These are phyloP conservation scores for Carpinus viminea DNA, from an alignment of 306 rosid genomes.

Conservation along the genomic window DNA sequence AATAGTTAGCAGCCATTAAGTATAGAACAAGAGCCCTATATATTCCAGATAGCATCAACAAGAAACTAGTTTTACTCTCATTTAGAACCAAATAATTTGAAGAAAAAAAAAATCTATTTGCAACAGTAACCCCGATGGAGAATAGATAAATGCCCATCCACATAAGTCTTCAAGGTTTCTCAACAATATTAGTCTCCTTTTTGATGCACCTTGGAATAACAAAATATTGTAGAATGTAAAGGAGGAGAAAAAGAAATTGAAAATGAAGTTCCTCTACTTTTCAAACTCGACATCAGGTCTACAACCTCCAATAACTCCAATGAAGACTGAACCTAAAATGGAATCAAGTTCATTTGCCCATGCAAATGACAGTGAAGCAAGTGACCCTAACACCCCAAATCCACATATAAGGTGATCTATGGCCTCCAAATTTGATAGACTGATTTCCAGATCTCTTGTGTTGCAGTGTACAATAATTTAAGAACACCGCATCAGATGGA, in stretches of 20 bases:
- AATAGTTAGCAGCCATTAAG: slow-evolving; percentile 14
- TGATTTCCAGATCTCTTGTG: background rate
- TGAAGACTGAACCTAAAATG: background rate
- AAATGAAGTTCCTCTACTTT: background rate
- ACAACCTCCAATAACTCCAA: background rate
- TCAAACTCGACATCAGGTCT: background rate
- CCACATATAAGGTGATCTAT: background rate
- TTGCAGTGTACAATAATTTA: background rate
- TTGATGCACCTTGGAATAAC: slow-evolving; percentile 5
- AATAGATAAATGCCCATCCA: slow-evolving; percentile 1
- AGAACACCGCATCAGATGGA: background rate
- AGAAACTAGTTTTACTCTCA: background rate
- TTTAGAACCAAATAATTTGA: background rate
- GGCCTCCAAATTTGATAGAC: background rate
- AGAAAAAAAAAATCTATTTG: background rate
- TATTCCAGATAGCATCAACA: background rate
- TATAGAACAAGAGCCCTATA: slow-evolving; percentile 11
- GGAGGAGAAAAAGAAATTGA: background rate
- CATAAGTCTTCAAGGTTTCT: slow-evolving; percentile 4
- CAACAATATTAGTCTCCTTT: slow-evolving; percentile 11
- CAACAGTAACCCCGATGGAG: background rate
- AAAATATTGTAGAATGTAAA: background rate
- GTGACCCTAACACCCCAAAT: background rate
- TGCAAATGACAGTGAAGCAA: background rate
- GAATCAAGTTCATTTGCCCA: background rate